phyloP scores from a whole-genome alignment of 2,329 filamentous ascomycete species.

The Mollisiaceae sp. region DNA sequence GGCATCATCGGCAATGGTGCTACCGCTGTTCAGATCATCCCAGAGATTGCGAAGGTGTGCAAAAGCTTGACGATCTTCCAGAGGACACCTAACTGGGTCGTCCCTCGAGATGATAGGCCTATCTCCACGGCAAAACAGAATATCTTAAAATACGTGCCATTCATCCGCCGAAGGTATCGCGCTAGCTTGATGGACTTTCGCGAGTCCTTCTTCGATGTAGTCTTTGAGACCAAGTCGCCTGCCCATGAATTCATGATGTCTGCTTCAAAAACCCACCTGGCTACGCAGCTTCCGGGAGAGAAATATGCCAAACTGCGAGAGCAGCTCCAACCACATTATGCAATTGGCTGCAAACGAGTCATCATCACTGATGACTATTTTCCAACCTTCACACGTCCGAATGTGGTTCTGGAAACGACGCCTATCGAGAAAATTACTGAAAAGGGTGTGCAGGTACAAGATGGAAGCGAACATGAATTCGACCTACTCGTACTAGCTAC shows the following conservation, averaged over 20 bases:
- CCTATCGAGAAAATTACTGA: conserved; percentile 52
- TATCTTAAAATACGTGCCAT: conserved; percentile 51
- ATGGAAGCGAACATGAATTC: conserved; percentile 50
- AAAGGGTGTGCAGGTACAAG: conserved; percentile 52
- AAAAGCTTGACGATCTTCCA: conserved; percentile 59
- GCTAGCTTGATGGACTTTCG: conserved; percentile 59
- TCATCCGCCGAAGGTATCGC: conserved; percentile 54
- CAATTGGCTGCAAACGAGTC: conserved; percentile 59
- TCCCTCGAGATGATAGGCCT: conserved; percentile 55
- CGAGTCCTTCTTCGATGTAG: conserved; percentile 52
- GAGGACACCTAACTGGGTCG: conserved; percentile 63
- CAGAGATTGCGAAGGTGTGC: conserved; percentile 57
- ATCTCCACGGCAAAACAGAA: conserved; percentile 44
- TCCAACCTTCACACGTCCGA: conserved; percentile 51
- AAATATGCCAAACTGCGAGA: conserved; percentile 55
- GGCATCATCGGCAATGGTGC: conserved; percentile 65
- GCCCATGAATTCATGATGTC: conserved; percentile 40
- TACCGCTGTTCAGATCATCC: conserved; percentile 63
- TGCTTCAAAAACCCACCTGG: conserved; percentile 49
- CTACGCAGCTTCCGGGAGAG: conserved; percentile 50
- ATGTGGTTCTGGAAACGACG: conserved; percentile 57
- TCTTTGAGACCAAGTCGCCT: conserved; percentile 40
- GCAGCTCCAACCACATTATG: conserved; percentile 58
- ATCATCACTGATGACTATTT: conserved; percentile 62
- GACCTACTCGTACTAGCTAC: conserved; percentile 64